Evolutionary conservation across 176 grass and related monocot genomes (phyloP), one percentile per base, ranked within the genome.

Genomic region (Themeda triandra): DNA sequence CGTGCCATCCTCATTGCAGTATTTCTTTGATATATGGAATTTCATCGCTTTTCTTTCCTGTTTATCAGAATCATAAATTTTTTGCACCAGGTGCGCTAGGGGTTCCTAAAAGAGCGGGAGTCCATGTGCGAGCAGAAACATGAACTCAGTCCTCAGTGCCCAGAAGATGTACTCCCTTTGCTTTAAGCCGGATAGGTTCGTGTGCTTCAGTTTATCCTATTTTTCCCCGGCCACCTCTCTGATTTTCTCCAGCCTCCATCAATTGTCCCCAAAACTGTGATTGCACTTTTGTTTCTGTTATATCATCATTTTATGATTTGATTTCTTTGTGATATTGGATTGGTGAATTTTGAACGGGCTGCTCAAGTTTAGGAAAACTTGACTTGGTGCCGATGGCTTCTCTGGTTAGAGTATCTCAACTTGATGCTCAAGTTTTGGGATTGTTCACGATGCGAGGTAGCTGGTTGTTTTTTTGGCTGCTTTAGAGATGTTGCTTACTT

Each of bases 161-260:
- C 85, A 90, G 69, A 98, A 95, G 92, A 93, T 98, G 91, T 98
- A 95, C 69, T 98, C 89, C 2, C 95, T 98, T 56, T 98, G 92
- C 89, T 95, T 87, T 12, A 90, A 98, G 53, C 89, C 95, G 29
- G 95, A 92, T 17, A 92, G 95, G 69, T 98, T 98, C 74, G 68
- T 14, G 9, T 58, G 6, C 51, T 72, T 40, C 6, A 24, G 31
- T 37, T 37, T 44, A 4, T 48, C 45, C 4, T n/a, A n/a, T 87
- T 45, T 45, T 5, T 8, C 15, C 15, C 30, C 33, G 33, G 33
- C 19, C 46, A 36, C 1, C 25, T 15, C 28, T 33, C 33, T 13
- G 4, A 10, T 62, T 19, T 7, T 53, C 13, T 17, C 45, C 45
- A 15, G 14, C 45, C 45, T 48, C 45, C 13, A 17, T 48, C 45